phyloP scores from a whole-genome alignment of 2,329 filamentous ascomycete genomes.

The Aspergillus felis region DNA sequence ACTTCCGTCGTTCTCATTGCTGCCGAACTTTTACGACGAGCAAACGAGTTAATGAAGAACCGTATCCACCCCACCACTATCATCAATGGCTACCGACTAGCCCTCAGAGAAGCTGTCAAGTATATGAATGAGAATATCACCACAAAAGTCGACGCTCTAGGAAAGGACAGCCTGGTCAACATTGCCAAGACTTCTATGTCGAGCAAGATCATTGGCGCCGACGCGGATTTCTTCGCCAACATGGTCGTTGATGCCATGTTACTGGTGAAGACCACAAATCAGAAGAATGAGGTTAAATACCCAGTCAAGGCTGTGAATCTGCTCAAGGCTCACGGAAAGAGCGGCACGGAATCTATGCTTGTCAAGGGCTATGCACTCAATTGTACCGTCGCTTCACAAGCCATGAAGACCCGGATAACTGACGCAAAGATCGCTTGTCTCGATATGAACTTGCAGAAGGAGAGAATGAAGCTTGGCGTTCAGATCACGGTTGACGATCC shows the following conservation, averaged over 20 bases:
- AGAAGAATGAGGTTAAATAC: slow-evolving; percentile 87
- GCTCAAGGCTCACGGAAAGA: slow-evolving; percentile 96
- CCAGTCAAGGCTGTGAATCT: slow-evolving; percentile 99
- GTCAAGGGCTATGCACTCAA: slow-evolving; percentile 97
- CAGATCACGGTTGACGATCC: slow-evolving; percentile 98
- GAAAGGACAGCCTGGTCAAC: slow-evolving; percentile 83
- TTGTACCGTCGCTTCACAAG: slow-evolving; percentile 97
- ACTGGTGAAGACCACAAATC: slow-evolving; percentile 89
- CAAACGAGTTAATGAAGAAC: slow-evolving; percentile 99
- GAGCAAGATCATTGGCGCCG: slow-evolving; percentile 94
- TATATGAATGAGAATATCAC: slow-evolving; percentile 99
- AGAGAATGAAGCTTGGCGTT: slow-evolving; percentile 97
- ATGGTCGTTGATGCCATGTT: slow-evolving; percentile 97
- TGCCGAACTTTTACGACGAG: slow-evolving; percentile 85
- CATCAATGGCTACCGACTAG: slow-evolving; percentile 95
- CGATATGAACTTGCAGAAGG: slow-evolving; percentile 98
- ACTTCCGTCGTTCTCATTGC: slow-evolving; percentile 97
- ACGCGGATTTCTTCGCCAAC: slow-evolving; percentile 94
- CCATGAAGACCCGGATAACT: slow-evolving; percentile 87
- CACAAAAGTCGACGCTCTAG: slow-evolving; percentile 88
- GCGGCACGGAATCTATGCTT: slow-evolving; percentile 77
- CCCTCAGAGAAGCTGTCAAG: slow-evolving; percentile 91
- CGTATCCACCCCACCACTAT: slow-evolving; percentile 99
- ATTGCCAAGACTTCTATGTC: slow-evolving; percentile 99
- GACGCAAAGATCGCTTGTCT: slow-evolving; percentile 96